Base-by-base conservation (phyloP, 2,329 filamentous ascomycete species). In the Ophiognomonia clavigignenti-juglandacearum region DNA sequence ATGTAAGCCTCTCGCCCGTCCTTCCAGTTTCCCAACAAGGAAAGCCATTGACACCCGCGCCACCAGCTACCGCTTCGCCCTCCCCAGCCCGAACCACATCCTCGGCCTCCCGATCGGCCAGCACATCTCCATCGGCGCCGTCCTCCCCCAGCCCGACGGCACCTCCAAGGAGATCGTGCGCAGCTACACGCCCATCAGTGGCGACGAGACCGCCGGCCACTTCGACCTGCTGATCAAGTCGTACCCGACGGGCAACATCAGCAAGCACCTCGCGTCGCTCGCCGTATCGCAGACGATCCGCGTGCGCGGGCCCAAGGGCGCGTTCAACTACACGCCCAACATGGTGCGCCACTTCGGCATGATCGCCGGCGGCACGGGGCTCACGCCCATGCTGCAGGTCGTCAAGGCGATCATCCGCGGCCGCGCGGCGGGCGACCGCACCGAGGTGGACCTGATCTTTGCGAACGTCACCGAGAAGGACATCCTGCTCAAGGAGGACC, bases 211-310 rank as follows among this genome's bases (percentile, higher is more conserved):
- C 65, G 83, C 86, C 46, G 93, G 93, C 66, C 86, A 88, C 77
- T 90, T 98, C 69, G 93, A 97, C 69, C 85, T 98, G 51, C 81
- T 98, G 59, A 91, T 98, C 77, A 98, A 98, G 78, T 90, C 90
- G 22, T 98, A 98, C 72, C 89, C 91, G 3, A 91, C 89, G 57
- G 93, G 93, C 60, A 97, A 97, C 75, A 97, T 98, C 76, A 95
- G 88, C 67, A 91, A 89, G 73, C 78, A 95, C 71, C 83, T 98
- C 72, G 88, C 89, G 39, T 83, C 80, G 11, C 80, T 98, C 53
- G 80, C 79, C 54, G 78, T 96, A 51, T 91, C 92, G 53, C 83
- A 95, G 68, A 85, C 79, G 52, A 93, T 98, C 77, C 88, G 88
- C 65, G 85, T 97, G 60, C 84, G 82, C 60, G 93, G 93, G 9